These are phyloP conservation scores for Oidiodendron maius DNA, from an alignment of 495 filamentous ascomycete genomes.

Conservation along the genomic window DNA sequence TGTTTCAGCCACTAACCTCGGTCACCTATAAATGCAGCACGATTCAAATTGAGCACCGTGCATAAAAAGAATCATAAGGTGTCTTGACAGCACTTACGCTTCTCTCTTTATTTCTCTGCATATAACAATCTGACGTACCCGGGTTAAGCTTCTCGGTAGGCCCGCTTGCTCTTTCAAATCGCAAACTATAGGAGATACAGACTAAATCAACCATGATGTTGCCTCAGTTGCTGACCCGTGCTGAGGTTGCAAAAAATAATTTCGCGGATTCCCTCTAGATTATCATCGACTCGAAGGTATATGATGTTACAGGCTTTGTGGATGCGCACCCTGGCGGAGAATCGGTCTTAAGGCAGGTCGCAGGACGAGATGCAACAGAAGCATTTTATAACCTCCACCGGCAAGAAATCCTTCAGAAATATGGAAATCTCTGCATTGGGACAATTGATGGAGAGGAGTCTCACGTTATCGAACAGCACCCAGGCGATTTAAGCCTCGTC, in stretches of 20 bases:
- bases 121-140: too few relatives aligned
- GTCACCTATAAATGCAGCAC: too few relatives aligned
- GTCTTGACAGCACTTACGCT: too few relatives aligned
- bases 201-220: conserved; percentile 22
- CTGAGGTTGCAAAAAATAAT: conserved; percentile 76
- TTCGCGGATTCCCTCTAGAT: conserved; percentile 76
- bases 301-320: conserved; percentile 88
- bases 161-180: too few relatives aligned
- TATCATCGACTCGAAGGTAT: conserved; percentile 85
- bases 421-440: conserved; percentile 69
- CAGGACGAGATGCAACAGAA: conserved; percentile 76
- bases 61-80: too few relatives aligned
- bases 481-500: conserved; percentile 68
- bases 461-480: conserved; percentile 62
- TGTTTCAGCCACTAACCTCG: too few relatives aligned
- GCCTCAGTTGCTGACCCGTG: conserved; percentile 54
- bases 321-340: conserved; percentile 87
- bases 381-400: conserved; percentile 94
- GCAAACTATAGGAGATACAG: too few relatives aligned
- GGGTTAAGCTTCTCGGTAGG: too few relatives aligned
- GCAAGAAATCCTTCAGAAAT: conserved; percentile 80
- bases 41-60: too few relatives aligned
- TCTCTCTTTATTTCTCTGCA: too few relatives aligned
- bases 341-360: conserved; percentile 77
- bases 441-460: conserved; percentile 68